Conservation (phyloP, 768 basidiomycete species). For the Tylopilus rubrobrunneus region DNA sequence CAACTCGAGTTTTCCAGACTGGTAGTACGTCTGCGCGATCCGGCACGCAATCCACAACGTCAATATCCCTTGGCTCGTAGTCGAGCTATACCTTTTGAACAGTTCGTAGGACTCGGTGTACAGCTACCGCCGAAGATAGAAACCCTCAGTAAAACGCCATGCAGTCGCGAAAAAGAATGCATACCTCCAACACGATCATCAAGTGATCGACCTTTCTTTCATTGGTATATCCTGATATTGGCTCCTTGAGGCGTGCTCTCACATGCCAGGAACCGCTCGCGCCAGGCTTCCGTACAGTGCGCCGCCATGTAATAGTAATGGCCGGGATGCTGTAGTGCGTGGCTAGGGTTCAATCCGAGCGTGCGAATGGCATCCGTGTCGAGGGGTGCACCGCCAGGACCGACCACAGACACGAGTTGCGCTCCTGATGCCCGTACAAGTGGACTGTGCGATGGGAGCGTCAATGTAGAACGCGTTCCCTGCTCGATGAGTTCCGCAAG, state of each 20-base stretch:
- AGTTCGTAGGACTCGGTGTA: slow-evolving; percentile 93
- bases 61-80: slow-evolving; percentile 64
- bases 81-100: slow-evolving; percentile 72
- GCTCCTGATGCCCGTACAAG: too few species aligned
- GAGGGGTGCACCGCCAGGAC: slow-evolving; percentile 23
- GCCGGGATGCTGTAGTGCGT: too few species aligned
- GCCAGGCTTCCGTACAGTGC: slow-evolving; percentile 73
- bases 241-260: slow-evolving; percentile 41
- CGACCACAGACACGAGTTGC: neutral
- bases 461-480: slow-evolving; percentile 52
- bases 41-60: slow-evolving; percentile 90
- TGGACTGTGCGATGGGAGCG: too few species aligned
- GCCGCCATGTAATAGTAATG: slow-evolving; percentile 67
- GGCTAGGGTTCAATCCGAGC: too few species aligned
- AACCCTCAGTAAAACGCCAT: too few species aligned
- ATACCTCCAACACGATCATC: slow-evolving; percentile 76
- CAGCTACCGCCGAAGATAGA: too few species aligned
- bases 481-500: slow-evolving; percentile 70
- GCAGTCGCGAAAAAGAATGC: too few species aligned
- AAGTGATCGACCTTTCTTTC: slow-evolving; percentile 93
- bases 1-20: slow-evolving; percentile 79
- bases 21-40: slow-evolving; percentile 84
- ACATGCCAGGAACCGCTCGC: slow-evolving; percentile 58
- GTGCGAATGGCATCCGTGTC: slow-evolving; percentile 16
- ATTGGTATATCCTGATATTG: slow-evolving; percentile 62